Evolutionary conservation across 2,329 filamentous ascomycete species (phyloP).

Genomic region (Cordyceps cateniannulata): DNA sequence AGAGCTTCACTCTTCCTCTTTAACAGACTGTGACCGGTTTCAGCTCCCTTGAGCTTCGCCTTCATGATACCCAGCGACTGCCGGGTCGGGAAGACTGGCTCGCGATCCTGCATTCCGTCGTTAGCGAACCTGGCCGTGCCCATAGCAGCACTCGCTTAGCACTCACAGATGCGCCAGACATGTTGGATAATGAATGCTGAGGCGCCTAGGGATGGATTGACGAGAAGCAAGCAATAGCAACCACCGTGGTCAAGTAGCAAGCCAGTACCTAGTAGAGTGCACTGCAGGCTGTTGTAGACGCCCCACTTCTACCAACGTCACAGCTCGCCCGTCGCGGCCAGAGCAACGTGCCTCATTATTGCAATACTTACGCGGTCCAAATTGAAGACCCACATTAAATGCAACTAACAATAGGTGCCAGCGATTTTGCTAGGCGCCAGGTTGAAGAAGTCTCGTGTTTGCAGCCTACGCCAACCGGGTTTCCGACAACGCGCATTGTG

Average conservation of each 20-base stretch:
- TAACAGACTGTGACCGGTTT: conserved; percentile 85
- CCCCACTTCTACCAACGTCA: conserved; percentile 10
- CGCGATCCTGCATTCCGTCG: conserved; percentile 64
- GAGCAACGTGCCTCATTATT: conserved; percentile 4
- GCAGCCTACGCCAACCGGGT: conserved; percentile 5
- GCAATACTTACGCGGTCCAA: neutral
- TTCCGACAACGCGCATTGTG: conserved; percentile 9
- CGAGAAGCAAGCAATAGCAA: conserved; percentile 4
- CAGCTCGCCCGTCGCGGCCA: neutral
- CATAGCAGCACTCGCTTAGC: neutral
- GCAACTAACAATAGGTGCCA: conserved; percentile 10
- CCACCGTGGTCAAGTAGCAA: neutral
- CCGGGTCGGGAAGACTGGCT: conserved; percentile 94
- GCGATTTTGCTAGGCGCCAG: neutral
- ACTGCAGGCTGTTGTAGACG: neutral
- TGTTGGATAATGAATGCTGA: conserved; percentile 16
- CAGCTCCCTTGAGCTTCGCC: conserved; percentile 89
- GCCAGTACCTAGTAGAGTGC: neutral
- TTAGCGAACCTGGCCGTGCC: neutral
- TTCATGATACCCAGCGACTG: conserved; percentile 98
- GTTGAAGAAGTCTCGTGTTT: conserved; percentile 8
- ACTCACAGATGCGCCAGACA: conserved; percentile 36
- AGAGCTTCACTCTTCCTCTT: conserved; percentile 98
- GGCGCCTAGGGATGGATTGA: conserved; percentile 1
- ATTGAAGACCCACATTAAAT: conserved; percentile 4